Evolutionary conservation across 305 asterid species (phyloP), one percentile per base, ranked within the genome.

Genomic region (Solanum chacoense): DNA sequence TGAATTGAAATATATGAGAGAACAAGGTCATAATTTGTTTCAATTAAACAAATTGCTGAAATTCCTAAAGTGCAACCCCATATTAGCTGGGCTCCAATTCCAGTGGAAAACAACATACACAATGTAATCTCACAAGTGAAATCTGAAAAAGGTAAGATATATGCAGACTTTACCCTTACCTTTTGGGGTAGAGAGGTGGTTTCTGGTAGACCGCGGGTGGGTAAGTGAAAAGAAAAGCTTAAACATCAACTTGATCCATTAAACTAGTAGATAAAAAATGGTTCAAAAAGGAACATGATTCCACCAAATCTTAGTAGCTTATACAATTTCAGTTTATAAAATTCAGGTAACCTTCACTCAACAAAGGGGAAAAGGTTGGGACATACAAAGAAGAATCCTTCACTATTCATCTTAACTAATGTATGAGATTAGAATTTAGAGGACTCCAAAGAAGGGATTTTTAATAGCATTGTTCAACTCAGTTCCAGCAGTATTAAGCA

Each of bases 391-490:
- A 13, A 80, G 26, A 9, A 83, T 83, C 38, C 31, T 45, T 83
- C 29, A 83, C 40, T 55, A 55, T 84, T 45, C 14, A 59, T 78
- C 26, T 86, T 28, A 11, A 37, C 86, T 32, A 50, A 81, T 76
- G 80, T 78, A 77, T 50, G 36, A 50, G 20, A 50, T 50, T 83
- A 83, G 9, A 87, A 79, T 94, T 91, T 75, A 95, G 24, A 97
- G 99, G 94, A 96, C 97, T 67, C 99, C 99, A 67, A 96, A 97
- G 92, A 94, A 97, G 13, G 99, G 98, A 91, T 97, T 97, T 32
- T 93, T 95, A 74, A 97, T 96, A 73, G 99, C 99, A 88, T 92
- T 94, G 94, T 93, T 94, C 89, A 97, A 87, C 95, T 97, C 99
- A 75, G 89, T 93, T 81, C 99, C 99, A 29, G 98, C 99, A 22